A percentile compares a stretch with the other conserved stretches of the same genome.
phyloP scores from a whole-genome alignment of 2,329 filamentous ascomycete species.

The Cytospora schulzeri region DNA sequence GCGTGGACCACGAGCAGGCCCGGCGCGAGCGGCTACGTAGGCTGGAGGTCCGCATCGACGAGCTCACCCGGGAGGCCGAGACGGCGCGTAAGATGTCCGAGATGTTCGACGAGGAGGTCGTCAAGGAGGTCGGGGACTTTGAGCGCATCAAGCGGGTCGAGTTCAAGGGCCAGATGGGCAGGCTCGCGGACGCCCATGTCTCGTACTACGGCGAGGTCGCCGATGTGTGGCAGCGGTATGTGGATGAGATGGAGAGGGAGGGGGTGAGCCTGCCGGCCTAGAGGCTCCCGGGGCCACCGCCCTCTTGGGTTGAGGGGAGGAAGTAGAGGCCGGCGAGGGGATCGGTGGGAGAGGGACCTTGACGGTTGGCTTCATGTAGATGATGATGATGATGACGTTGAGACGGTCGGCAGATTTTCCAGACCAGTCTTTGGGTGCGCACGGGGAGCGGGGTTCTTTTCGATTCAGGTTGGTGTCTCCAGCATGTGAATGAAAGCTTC shows the following conservation, averaged over 20 bases:
- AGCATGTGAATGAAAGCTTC: background rate
- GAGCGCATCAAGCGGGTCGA: constrained; percentile 94
- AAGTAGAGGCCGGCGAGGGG: background rate
- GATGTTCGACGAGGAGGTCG: constrained; percentile 94
- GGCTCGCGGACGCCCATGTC: constrained; percentile 81
- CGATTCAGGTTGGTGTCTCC: background rate
- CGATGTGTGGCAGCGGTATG: constrained; percentile 84
- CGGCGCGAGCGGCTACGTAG: constrained; percentile 85
- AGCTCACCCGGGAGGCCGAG: constrained; percentile 87
- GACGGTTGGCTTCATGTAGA: constrained; percentile 5
- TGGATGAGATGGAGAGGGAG: constrained; percentile 83
- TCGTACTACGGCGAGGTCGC: constrained; percentile 81
- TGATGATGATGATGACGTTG: background rate
- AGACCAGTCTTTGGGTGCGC: background rate
- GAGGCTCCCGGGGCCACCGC: constrained; percentile 9
- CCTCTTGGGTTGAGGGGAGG: background rate
- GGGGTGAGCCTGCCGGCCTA: constrained; percentile 37
- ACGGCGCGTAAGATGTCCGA: constrained; percentile 83
- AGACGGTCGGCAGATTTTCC: background rate
- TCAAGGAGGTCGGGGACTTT: constrained; percentile 90
- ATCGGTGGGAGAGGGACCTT: background rate
- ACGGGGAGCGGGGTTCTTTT: background rate
- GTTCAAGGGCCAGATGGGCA: constrained; percentile 84
- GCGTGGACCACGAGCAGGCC: constrained; percentile 92
- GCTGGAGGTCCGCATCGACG: constrained; percentile 88